Percentiles rank a stretch among this genome's conserved stretches.
Conservation (phyloP, 2,329 filamentous ascomycete genomes). For the Pyrenophora seminiperda region DNA sequence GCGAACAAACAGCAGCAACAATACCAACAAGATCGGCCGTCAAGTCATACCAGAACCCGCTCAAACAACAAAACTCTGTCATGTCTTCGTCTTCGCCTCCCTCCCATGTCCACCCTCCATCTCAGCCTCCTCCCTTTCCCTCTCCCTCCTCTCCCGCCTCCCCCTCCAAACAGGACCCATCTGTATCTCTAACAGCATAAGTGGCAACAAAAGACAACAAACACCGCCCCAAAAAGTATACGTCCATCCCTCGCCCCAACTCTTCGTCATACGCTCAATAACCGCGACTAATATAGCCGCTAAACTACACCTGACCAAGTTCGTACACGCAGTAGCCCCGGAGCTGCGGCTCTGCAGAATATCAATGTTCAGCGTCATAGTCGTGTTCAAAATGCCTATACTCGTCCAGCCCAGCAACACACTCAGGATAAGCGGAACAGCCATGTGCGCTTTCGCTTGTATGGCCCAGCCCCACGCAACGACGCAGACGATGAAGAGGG, state of each 20-base stretch:
- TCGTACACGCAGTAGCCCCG: constrained; percentile 36
- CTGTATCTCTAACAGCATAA: constrained; percentile 36
- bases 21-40: no score
- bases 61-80: no score
- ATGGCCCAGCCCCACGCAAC: constrained; percentile 37
- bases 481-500: constrained; percentile 34
- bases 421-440: constrained; percentile 28
- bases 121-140: constrained; percentile 6
- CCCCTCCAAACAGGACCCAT: constrained; percentile 33
- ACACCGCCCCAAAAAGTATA: constrained; percentile 35
- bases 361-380: constrained; percentile 39
- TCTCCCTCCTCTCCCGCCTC: constrained; percentile 26
- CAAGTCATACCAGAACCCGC: no score
- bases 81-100: no score
- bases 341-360: constrained; percentile 35
- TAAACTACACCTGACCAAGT: constrained; percentile 33
- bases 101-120: no score
- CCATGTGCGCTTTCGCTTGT: constrained; percentile 28
- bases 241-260: constrained; percentile 34
- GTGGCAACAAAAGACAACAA: constrained; percentile 31
- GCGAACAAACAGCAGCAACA: no score
- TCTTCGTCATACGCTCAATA: constrained; percentile 31
- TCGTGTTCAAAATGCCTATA: constrained; percentile 37
- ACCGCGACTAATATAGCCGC: constrained; percentile 32
- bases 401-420: constrained; percentile 35